phyloP scores from a whole-genome alignment of 225 moss, liverwort and hornwort genomes.

The Sphagnum contortum region DNA sequence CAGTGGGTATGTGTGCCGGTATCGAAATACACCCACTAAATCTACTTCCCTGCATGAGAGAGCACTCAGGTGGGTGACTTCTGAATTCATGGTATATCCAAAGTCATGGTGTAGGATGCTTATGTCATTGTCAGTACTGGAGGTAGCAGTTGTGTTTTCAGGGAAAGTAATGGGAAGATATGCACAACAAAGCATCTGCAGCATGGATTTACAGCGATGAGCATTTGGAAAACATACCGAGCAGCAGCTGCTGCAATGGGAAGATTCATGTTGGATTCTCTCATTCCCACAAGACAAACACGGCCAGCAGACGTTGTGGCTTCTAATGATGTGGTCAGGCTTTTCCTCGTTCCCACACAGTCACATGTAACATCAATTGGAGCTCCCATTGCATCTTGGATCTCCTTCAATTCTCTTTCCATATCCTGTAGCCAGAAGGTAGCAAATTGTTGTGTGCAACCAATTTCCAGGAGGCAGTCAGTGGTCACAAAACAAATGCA shows the following conservation, averaged over 20 bases:
- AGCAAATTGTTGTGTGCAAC: too few species aligned
- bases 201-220: too few species aligned
- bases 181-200: too few species aligned
- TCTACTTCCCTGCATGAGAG: slow-evolving; percentile 57
- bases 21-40: slow-evolving; percentile 70
- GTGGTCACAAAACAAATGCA: too few species aligned
- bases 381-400: slow-evolving; percentile 35
- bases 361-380: slow-evolving; percentile 56
- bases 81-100: too few species aligned
- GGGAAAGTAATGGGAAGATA: too few species aligned
- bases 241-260: slow-evolving; percentile 51
- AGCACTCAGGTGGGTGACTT: too few species aligned
- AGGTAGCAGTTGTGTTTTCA: too few species aligned
- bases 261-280: slow-evolving; percentile 56
- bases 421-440: slow-evolving; percentile 36
- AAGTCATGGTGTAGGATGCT: too few species aligned
- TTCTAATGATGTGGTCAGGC: slow-evolving; percentile 46
- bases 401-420: slow-evolving; percentile 28
- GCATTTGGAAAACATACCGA: slow-evolving; percentile 20
- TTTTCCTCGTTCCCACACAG: slow-evolving; percentile 68
- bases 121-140: too few species aligned
- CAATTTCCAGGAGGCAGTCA: too few species aligned
- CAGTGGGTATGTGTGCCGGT: slow-evolving; percentile 82
- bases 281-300: slow-evolving; percentile 74
- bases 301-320: slow-evolving; percentile 50